These are phyloP conservation scores for Thamnidium elegans DNA, from an alignment of 192 early-diverging fungal species.

Conservation along the genomic window DNA sequence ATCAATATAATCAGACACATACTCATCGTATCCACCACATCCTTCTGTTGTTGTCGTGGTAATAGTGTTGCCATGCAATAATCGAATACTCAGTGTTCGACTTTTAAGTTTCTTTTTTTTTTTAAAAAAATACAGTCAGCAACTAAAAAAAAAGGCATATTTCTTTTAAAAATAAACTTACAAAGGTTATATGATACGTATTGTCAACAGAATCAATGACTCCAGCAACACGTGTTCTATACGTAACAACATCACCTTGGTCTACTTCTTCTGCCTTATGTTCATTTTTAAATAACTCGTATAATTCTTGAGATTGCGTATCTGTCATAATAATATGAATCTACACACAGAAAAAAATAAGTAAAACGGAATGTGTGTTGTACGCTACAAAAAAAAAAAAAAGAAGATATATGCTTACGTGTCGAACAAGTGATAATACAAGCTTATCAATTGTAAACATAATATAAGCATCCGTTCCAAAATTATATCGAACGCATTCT, in stretches of 20 bases:
- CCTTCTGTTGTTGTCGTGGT: background rate
- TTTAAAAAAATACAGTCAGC: too few relatives aligned
- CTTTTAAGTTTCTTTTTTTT: conserved; percentile 16
- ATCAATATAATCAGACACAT: conserved; percentile 29
- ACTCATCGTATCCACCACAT: conserved; percentile 24
- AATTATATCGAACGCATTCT: conserved; percentile 80
- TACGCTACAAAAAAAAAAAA: background rate
- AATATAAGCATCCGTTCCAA: conserved; percentile 83
- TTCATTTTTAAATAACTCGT: conserved; percentile 15
- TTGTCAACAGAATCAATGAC: conserved; percentile 8
- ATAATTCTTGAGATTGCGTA: conserved; percentile 7
- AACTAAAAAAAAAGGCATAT: too few relatives aligned
- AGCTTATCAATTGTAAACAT: conserved; percentile 91
- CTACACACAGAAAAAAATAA: background rate
- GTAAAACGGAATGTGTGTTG: background rate
- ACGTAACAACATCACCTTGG: conserved; percentile 2
- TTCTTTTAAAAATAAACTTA: background rate
- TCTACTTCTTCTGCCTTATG: conserved; percentile 10
- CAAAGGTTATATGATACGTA: conserved; percentile 6
- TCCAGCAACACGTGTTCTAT: conserved; percentile 8
- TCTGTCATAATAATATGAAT: conserved; percentile 24
- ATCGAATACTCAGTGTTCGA: conserved; percentile 15
- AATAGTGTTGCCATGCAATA: conserved; percentile 14
- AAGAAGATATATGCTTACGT: conserved; percentile 11
- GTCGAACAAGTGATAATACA: conserved; percentile 73